Base-by-base conservation (phyloP, 768 basidiomycete species). In the Russula sp. region DNA sequence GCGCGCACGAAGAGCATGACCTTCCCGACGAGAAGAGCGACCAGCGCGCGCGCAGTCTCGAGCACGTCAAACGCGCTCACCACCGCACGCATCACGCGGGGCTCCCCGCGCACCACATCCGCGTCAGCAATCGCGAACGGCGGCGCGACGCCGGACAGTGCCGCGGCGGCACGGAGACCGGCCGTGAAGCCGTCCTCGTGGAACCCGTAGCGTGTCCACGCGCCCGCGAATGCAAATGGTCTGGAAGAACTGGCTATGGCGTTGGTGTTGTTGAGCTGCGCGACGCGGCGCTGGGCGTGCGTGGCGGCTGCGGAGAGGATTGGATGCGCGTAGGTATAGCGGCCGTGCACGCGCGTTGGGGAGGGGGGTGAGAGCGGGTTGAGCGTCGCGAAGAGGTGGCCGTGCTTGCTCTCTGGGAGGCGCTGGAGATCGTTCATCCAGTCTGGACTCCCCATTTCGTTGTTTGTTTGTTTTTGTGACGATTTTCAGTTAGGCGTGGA, bases 171-270 rank as follows among this genome's bases (percentile, higher is more conserved):
- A 48, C 71, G 70, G 39, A 80, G 67, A 8, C 78, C 79, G 1
- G 76, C 73, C 3, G 79, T 73, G 70, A 89, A 89, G 2, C 85
- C 87, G 68, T 90, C 90, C 73, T 90, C 88, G 73, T 92, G 88
- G 77, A 91, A 90, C 18, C 88, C 88, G 67, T 88, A 90, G 59
- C 82, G 82, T 47, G 84, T 78, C 76, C 85, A 91, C 29, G 88
- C 88, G 10, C 87, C 86, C 2, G 76, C 86, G 68, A 74, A 81
- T 8, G 84, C 79, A 65, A 89, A 79, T 5, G 80, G 79, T 9
- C 85, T 78, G 25, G 25, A 29, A 29, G 25, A 29, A 29, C 25
- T 1, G 25, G 25, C 25, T 1, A 2, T 29, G 9, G 22, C n/a
- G 35, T 59, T n/a, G n/a, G n/a, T n/a, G n/a, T n/a, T 58, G 39